Base-by-base conservation (phyloP, 2,329 filamentous ascomycete species). In the Simplicillium sp. region DNA sequence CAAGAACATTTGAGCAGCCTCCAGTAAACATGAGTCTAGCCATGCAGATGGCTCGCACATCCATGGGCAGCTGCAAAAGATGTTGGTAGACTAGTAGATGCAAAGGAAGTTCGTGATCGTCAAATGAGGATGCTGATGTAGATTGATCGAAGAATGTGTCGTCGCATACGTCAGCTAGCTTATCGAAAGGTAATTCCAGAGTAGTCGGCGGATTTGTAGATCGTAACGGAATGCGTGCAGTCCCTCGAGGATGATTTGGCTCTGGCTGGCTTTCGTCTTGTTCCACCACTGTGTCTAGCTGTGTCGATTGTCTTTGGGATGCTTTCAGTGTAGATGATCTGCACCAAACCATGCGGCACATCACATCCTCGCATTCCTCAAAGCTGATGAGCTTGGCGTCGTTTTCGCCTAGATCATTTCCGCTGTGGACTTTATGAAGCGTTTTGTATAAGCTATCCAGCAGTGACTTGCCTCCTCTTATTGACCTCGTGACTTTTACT, bases 1-100 rank as follows among this genome's bases (percentile, higher is more conserved):
- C 92, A 1, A 89, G 74, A 8, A 96, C 79, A 18, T 75, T 75
- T 6, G 87, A 80, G 37, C 84, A 84, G 2, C 87, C 87, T 28
- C 92, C 92, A 0, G 82, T 83, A 54, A 98, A 84, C 13, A 95
- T 69, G 36, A 97, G 84, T 32, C 90, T 84, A 1, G 88, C 81
- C 80, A 96, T 92, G 59, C 90, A 96, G 4, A 82, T 64, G 1
- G 84, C 82, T 17, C 92, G 80, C 4, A 89, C 80, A 59, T 98
- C 92, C 4, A 90, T 65, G 0, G 88, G 85, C 1, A 96, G 68
- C 7, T 77, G 71, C 1, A 94, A 68, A 2, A 98, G 72, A 31
- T 80, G 75, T 40, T 77, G 75, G 61, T 94, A 94, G 3, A 94
- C 68, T 8, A 97, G 71, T 11, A 80, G 57, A 39, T 85, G 86